Evolutionary conservation across 192 early-diverging fungal genomes (phyloP).

Genomic region (Umbelopsis isabellina): DNA sequence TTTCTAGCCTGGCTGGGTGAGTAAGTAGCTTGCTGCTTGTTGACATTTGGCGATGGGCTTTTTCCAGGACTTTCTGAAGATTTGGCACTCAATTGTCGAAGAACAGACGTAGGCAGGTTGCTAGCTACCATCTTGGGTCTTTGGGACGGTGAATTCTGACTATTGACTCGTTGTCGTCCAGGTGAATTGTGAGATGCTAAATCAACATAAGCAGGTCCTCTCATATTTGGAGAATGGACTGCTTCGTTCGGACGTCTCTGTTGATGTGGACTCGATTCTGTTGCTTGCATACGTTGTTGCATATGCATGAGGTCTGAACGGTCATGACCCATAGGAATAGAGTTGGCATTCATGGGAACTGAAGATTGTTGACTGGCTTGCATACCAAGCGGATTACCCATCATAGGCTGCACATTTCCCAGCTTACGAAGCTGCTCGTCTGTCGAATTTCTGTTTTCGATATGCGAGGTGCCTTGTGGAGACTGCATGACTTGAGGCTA

Average conservation of each 20-base stretch:
- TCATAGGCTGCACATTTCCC: neutral
- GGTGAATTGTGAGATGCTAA: neutral
- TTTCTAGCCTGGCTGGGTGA: neutral
- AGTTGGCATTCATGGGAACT: no score
- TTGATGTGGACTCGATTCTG: neutral
- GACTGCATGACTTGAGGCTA: neutral
- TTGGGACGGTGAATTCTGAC: constrained; percentile 1
- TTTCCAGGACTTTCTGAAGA: constrained; percentile 29
- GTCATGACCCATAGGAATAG: no score
- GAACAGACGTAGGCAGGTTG: constrained; percentile 61
- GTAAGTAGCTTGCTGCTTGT: neutral
- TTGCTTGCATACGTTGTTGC: constrained; percentile 4
- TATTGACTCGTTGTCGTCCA: constrained; percentile 5
- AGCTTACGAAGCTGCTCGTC: neutral
- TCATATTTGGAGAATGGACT: neutral
- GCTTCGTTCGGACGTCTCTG: neutral
- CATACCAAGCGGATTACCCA: neutral
- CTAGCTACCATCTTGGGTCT: constrained; percentile 42
- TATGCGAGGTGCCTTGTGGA: neutral
- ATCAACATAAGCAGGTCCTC: neutral
- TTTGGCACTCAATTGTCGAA: constrained; percentile 60
- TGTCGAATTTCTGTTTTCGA: neutral
- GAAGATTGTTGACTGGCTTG: no score
- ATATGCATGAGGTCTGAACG: neutral
- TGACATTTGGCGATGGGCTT: neutral